These are phyloP conservation scores for Patellaria atrata DNA, from an alignment of 495 filamentous ascomycete species.

Conservation along the genomic window DNA sequence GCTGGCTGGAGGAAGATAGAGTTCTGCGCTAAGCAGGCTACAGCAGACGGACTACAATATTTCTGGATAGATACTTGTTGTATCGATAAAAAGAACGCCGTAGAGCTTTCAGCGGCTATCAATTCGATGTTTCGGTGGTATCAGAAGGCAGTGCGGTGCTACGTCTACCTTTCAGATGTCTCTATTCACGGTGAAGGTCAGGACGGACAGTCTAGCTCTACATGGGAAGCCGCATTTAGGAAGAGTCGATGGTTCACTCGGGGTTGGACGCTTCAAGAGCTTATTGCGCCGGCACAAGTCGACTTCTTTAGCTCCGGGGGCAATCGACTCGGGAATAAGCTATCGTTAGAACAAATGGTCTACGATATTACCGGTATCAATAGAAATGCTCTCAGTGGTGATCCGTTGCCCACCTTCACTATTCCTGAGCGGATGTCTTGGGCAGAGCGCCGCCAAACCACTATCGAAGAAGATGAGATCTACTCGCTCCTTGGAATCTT, in stretches of 20 bases:
- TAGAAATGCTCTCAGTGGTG: slow-evolving; percentile 15
- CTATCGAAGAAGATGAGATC: slow-evolving; percentile 11
- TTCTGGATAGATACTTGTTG: slow-evolving; percentile 13
- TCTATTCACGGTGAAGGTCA: slow-evolving; percentile 1
- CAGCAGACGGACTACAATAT: not conserved
- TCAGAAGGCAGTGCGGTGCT: slow-evolving; percentile 9
- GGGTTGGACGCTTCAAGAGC: slow-evolving; percentile 12
- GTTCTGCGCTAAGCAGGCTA: not conserved
- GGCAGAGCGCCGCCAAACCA: slow-evolving; percentile 17
- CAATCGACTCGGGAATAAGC: slow-evolving; percentile 14
- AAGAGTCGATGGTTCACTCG: slow-evolving; percentile 11
- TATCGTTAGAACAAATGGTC: slow-evolving; percentile 10
- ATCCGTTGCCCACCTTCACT: slow-evolving; percentile 10
- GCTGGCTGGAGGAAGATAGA: slow-evolving; percentile 4
- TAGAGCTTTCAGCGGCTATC: slow-evolving; percentile 6
- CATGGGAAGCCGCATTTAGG: slow-evolving; percentile 9
- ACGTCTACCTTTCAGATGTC: slow-evolving; percentile 14
- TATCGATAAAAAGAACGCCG: slow-evolving; percentile 6
- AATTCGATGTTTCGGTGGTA: slow-evolving; percentile 7
- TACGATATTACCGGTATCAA: slow-evolving; percentile 17
- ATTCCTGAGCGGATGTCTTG: slow-evolving; percentile 16
- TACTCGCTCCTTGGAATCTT: slow-evolving; percentile 14
- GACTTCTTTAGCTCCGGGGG: slow-evolving; percentile 17
- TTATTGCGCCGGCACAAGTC: slow-evolving; percentile 12
- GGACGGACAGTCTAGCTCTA: not conserved